Evolutionary conservation across 2,329 filamentous ascomycete genomes (phyloP).

Genomic region (Venturiaceae sp.): DNA sequence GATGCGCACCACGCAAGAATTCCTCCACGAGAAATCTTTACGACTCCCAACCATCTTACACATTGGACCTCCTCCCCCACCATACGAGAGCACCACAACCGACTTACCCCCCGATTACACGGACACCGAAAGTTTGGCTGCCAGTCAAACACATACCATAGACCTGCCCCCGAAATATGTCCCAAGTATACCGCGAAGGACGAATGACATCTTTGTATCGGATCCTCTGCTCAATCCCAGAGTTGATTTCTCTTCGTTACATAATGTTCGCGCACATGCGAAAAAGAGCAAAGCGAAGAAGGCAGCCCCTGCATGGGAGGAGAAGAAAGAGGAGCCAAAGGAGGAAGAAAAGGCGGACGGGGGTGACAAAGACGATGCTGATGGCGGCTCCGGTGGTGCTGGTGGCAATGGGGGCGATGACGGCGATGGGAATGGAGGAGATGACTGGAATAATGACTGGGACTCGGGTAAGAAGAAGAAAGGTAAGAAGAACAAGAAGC

Average conservation of each 20-base stretch:
- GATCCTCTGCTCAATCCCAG: conserved; percentile 25
- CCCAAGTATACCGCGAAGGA: conserved; percentile 10
- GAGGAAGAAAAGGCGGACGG: conserved; percentile 37
- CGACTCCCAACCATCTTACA: not conserved
- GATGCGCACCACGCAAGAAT: not conserved
- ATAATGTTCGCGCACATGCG: conserved; percentile 40
- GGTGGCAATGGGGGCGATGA: conserved; percentile 26
- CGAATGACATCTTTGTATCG: conserved; percentile 19
- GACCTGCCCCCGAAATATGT: conserved; percentile 14
- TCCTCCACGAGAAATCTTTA: not conserved
- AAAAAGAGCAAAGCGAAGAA: conserved; percentile 41
- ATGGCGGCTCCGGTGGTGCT: conserved; percentile 18
- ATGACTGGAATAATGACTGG: conserved; percentile 21
- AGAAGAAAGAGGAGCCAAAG: conserved; percentile 27
- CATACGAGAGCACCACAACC: conserved; percentile 28
- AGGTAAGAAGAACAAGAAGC: conserved; percentile 16
- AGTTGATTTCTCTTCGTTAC: conserved; percentile 49
- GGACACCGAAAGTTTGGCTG: conserved; percentile 28
- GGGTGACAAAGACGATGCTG: conserved; percentile 33
- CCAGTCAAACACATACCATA: conserved; percentile 13
- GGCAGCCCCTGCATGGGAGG: conserved; percentile 25
- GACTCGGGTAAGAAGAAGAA: conserved; percentile 17
- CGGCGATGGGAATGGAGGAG: conserved; percentile 17
- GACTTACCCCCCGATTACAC: conserved; percentile 38
- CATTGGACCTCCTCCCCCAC: not conserved